These are phyloP conservation scores for Hydnomerulius pinastri DNA, from an alignment of 768 basidiomycete genomes.

Conservation along the genomic window DNA sequence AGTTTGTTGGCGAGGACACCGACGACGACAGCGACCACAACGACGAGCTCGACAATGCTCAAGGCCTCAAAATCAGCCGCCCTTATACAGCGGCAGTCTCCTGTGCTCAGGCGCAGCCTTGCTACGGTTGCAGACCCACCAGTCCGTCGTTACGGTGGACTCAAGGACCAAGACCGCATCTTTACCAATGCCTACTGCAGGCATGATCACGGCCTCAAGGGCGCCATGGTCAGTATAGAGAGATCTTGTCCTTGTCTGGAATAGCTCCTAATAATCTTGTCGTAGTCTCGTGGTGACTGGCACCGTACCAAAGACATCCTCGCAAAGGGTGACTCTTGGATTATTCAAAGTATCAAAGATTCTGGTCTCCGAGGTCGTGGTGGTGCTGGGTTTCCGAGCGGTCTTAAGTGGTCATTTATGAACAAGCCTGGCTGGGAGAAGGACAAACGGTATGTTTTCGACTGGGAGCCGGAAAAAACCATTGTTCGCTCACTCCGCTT, in stretches of 20 bases:
- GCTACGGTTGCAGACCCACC: constrained; percentile 86
- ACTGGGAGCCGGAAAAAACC: neutral
- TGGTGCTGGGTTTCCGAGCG: constrained; percentile 95
- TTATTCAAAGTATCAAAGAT: constrained; percentile 94
- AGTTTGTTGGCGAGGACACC: constrained; percentile 1
- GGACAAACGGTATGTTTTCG: constrained; percentile 65
- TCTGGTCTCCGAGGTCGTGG: constrained; percentile 95
- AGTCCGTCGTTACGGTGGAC: constrained; percentile 87
- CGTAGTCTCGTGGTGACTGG: constrained; percentile 93
- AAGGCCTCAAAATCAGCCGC: constrained; percentile 27
- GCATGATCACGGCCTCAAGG: constrained; percentile 93
- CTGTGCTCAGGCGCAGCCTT: constrained; percentile 34
- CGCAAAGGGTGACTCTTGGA: constrained; percentile 94
- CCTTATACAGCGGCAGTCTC: constrained; percentile 19
- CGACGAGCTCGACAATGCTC: constrained; percentile 26
- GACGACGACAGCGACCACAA: constrained; percentile 13
- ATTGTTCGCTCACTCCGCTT: neutral
- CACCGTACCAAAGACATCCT: constrained; percentile 97
- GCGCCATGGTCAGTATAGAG: constrained; percentile 64
- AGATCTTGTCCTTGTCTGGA: neutral
- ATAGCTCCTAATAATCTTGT: neutral
- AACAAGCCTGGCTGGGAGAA: constrained; percentile 99
- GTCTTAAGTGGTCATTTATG: constrained; percentile 98
- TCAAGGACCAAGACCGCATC: constrained; percentile 93
- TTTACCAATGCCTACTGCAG: constrained; percentile 89